A percentile compares a stretch with the other conserved stretches of the same genome.
Evolutionary conservation across 495 filamentous ascomycete genomes (phyloP).

Genomic region (Aspergillus funiculosus): DNA sequence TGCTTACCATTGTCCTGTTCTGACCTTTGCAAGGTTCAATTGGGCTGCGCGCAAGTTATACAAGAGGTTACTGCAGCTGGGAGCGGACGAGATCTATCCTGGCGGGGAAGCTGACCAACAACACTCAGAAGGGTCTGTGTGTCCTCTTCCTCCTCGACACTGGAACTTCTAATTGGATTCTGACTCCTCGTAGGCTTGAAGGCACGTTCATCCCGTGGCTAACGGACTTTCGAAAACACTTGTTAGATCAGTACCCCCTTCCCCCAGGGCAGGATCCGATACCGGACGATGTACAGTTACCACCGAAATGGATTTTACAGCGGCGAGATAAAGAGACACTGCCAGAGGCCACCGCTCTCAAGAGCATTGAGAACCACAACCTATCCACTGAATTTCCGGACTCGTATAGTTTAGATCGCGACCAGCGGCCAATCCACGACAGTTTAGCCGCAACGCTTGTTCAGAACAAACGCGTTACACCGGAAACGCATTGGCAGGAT

Average conservation of each 20-base stretch:
- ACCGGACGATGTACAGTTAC: conserved; percentile 66
- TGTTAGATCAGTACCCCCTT: conserved; percentile 66
- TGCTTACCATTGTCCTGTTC: background rate
- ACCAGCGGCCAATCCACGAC: conserved; percentile 48
- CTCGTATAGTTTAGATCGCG: conserved; percentile 39
- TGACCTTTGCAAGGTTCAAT: conserved; percentile 65
- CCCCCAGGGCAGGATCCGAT: conserved; percentile 61
- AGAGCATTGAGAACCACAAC: conserved; percentile 1
- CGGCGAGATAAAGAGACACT: conserved; percentile 23
- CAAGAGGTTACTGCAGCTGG: conserved; percentile 78
- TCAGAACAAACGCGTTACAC: conserved; percentile 68
- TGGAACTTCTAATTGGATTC: background rate
- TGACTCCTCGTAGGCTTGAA: conserved; percentile 55
- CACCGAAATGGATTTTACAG: conserved; percentile 71
- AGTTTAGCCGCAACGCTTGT: conserved; percentile 37
- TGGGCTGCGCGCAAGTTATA: conserved; percentile 85
- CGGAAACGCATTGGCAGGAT: conserved; percentile 82
- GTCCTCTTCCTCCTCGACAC: conserved; percentile 22
- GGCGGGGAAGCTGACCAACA: conserved; percentile 87
- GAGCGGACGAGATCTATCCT: conserved; percentile 68
- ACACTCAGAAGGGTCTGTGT: conserved; percentile 73
- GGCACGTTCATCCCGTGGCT: conserved; percentile 78
- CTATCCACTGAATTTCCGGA: conserved; percentile 20
- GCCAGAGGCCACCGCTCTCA: background rate
- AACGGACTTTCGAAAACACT: conserved; percentile 52